Evolutionary conservation across 495 filamentous ascomycete genomes (phyloP).

Genomic region (Cercophora newfieldiana): DNA sequence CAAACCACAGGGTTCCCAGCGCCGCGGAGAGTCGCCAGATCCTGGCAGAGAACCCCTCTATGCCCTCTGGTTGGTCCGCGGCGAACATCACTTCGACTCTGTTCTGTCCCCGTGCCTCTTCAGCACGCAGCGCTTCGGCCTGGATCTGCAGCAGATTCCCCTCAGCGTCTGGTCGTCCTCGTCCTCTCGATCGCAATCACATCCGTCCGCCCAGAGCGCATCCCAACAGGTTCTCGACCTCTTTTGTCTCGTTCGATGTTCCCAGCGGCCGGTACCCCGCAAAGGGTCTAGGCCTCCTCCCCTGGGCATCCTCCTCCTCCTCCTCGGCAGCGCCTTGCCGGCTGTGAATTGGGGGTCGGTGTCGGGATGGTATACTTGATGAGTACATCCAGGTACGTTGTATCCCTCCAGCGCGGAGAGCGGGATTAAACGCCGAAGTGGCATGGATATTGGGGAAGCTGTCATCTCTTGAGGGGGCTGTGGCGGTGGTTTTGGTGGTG

Average conservation of each 20-base stretch:
- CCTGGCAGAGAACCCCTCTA: not conserved
- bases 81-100: not conserved
- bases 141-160: not conserved
- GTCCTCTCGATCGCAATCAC: not conserved
- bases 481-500: not conserved
- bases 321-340: not conserved
- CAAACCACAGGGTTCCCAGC: slow-evolving; percentile 6
- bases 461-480: not conserved
- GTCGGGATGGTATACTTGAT: not conserved
- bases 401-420: slow-evolving; percentile 8
- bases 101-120: not conserved
- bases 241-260: not conserved
- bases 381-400: slow-evolving; percentile 11
- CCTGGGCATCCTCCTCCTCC: too few relatives aligned
- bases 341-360: not conserved
- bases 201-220: slow-evolving; percentile 1
- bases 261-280: slow-evolving; percentile 9
- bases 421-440: not conserved
- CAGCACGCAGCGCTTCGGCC: slow-evolving; percentile 1
- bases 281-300: slow-evolving; percentile 9
- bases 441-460: not conserved
- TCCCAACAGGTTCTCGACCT: not conserved
- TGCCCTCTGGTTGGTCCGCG: slow-evolving; percentile 14
- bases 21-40: not conserved
- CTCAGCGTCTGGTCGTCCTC: not conserved